Evolutionary conservation across 202 grass and related monocot species (phyloP).

Genomic region (Eragrostis tef): DNA sequence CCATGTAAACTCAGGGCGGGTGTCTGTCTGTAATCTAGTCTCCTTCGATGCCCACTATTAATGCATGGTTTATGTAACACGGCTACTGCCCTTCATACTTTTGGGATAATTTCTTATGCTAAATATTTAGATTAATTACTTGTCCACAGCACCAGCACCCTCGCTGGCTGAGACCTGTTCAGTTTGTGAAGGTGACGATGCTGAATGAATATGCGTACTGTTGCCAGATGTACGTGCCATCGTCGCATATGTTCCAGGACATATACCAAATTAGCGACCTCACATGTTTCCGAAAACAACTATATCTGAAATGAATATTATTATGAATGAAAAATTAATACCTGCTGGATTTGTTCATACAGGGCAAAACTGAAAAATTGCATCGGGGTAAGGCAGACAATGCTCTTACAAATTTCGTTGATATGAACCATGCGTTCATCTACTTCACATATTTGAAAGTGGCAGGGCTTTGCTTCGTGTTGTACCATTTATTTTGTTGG

Average conservation of each 20-base stretch:
- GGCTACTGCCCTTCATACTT: conserved; percentile 10
- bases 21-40: conserved; percentile 42
- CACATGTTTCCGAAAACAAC: neutral
- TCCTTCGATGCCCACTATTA: conserved; percentile 17
- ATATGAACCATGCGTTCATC: too few species aligned
- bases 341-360: neutral
- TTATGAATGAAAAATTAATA: neutral
- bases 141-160: neutral
- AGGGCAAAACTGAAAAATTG: neutral
- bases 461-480: too few species aligned
- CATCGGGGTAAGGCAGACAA: too few species aligned
- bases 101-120: conserved; percentile 5
- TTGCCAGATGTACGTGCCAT: neutral
- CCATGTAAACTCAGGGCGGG: conserved; percentile 23
- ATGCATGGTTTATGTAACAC: conserved; percentile 18
- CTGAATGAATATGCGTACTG: neutral
- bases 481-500: too few species aligned
- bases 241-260: neutral
- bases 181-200: neutral
- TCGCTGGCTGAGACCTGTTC: neutral
- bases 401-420: too few species aligned
- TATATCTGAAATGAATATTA: neutral
- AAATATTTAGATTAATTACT: conserved; percentile 17
- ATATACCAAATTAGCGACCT: too few species aligned
- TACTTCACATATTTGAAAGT: too few species aligned